Evolutionary conservation across 371 early-diverging fungal species (phyloP), one percentile per base, ranked within the genome.

Genomic region (Haplosporangium sp.): DNA sequence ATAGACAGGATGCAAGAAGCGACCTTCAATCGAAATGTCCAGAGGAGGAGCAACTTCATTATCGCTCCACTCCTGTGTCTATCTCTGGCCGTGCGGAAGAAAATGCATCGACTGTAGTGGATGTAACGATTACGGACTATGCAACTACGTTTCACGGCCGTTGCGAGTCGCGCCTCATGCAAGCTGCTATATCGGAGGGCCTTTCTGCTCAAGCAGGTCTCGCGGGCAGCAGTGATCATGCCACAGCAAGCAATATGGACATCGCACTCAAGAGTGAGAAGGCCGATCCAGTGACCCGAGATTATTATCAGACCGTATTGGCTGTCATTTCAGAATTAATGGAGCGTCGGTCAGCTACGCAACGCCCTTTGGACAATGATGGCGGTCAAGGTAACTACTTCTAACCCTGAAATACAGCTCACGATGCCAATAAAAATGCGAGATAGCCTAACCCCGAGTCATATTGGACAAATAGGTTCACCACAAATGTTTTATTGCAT

Each of bases 71-170:
- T 1, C 47, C 68, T 1, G 12, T 71, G 40, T 60, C 72, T 5
- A n/a, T 53, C 29, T 9, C 38, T 23, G 61, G 16, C 20, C 13
- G 58, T 8, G 37, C 20, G 0, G 59, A 23, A n/a, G 43, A 16
- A 45, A 16, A 20, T n/a, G 11, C 56, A 11, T 42, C 20, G 0
- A 67, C 67, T 9, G 55, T 55, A 11, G 18, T 67, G 6, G 64
- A 79, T 41, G 36, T 72, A 45, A 79, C 73, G 11, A 42, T 79
- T n/a, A 50, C 67, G 2, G 65, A 69, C 5, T 38, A 47, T 16
- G 54, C 65, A 10, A 14, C 18, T 0, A 53, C 54, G 3, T 59
- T 67, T 10, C 58, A 59, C 5, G 58, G 62, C 43, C 64, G 55
- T 5, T 55, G 64, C 40, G 68, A 72, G 54, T 13, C 38, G 5